Conservation (phyloP, 176 grass and related monocot genomes). For the Carex littledalei region DNA sequence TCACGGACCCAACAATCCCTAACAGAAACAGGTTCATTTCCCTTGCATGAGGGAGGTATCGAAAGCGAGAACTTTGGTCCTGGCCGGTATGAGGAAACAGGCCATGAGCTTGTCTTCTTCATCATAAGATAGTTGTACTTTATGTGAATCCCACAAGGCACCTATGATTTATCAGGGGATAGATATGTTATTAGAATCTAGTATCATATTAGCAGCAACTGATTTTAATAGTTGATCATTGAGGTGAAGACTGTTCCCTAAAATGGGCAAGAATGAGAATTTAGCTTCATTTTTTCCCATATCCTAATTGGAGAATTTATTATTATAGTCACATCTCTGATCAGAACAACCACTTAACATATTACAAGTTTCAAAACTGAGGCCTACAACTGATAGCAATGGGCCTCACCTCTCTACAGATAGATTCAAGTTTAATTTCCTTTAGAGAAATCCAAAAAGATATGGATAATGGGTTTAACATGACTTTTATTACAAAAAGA, state of each 20-base stretch:
- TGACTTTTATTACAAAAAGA: not conserved
- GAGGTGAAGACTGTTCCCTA: slow-evolving; percentile 8
- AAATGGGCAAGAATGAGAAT: not conserved
- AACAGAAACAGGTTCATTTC: slow-evolving; percentile 56
- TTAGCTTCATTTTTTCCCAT: not conserved
- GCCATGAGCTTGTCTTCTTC: slow-evolving; percentile 28
- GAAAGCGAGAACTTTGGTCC: slow-evolving; percentile 74
- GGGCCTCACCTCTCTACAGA: not conserved
- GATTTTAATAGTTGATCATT: not conserved
- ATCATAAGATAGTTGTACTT: slow-evolving; percentile 93
- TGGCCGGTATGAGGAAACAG: slow-evolving; percentile 47
- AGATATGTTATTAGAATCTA: slow-evolving; percentile 4
- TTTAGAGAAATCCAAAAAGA: not conserved
- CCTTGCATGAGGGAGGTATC: slow-evolving; percentile 46
- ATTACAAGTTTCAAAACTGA: not conserved
- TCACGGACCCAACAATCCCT: slow-evolving; percentile 74
- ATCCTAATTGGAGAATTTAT: not conserved
- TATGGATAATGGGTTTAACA: not conserved
- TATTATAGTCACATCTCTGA: not conserved
- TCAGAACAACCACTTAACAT: not conserved
- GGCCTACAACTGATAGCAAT: not conserved
- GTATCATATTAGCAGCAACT: slow-evolving; percentile 8
- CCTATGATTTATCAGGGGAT: slow-evolving; percentile 37
- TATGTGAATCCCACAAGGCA: slow-evolving; percentile 81
- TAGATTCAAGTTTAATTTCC: not conserved